Evolutionary conservation across 2,329 filamentous ascomycete species (phyloP).

Genomic region (Diplodia scrobiculata): DNA sequence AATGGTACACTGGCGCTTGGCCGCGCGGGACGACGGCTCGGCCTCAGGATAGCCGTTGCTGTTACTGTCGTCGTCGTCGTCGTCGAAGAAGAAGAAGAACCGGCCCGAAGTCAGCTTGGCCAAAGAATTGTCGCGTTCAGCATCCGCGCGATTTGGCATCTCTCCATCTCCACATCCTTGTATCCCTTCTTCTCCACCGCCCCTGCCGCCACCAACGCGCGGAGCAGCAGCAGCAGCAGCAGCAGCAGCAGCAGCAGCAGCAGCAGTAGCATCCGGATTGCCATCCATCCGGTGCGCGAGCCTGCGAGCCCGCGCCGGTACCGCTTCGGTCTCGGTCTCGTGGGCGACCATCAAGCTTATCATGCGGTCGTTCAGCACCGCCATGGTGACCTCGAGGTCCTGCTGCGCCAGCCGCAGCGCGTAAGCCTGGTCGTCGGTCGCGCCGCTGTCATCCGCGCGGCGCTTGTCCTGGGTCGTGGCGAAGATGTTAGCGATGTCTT

Average conservation of each 20-base stretch:
- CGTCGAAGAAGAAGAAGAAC: neutral
- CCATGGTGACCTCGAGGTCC: slow-evolving; percentile 3
- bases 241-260: neutral
- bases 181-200: neutral
- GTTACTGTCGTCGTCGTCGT: too few species aligned
- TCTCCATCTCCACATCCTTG: neutral
- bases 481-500: slow-evolving; percentile 8
- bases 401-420: slow-evolving; percentile 2
- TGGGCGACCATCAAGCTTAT: neutral
- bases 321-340: neutral
- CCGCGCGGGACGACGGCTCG: neutral
- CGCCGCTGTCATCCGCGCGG: neutral
- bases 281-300: slow-evolving; percentile 7
- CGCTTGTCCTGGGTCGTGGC: slow-evolving; percentile 11
- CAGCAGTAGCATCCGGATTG: neutral
- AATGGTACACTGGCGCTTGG: neutral
- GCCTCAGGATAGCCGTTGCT: neutral
- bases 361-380: neutral
- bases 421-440: neutral
- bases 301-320: neutral
- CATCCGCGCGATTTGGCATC: neutral
- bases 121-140: neutral
- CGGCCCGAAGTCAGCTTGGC: neutral
- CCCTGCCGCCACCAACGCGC: too few species aligned
- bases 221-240: neutral